phyloP scores from a whole-genome alignment of 2,329 filamentous ascomycete species.

The Zymoseptoria pseudotritici region DNA sequence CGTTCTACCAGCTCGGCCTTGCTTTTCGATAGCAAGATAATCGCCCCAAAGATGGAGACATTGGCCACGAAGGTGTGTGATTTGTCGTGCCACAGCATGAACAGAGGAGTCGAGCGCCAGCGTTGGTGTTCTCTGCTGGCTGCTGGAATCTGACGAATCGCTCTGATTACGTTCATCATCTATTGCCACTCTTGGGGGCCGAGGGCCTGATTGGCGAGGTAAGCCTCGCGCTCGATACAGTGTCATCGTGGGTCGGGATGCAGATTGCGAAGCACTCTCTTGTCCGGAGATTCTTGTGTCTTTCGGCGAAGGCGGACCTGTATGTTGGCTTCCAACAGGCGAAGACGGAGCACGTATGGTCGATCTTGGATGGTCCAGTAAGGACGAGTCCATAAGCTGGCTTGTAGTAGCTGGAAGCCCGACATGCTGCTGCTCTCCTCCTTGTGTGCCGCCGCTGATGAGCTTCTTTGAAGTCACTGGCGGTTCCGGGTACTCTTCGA shows the following conservation, averaged over 20 bases:
- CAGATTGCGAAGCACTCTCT: not conserved
- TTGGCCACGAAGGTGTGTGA: not conserved
- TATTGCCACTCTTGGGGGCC: not conserved
- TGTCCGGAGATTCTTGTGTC: not conserved
- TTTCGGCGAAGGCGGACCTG: not conserved
- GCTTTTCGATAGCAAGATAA: not conserved
- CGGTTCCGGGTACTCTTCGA: no score
- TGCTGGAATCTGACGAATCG: not conserved
- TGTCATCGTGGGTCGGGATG: not conserved
- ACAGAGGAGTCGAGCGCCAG: not conserved
- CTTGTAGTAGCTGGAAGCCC: no score
- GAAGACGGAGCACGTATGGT: not conserved
- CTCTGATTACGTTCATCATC: not conserved
- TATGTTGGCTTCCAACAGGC: not conserved
- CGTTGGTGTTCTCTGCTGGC: not conserved
- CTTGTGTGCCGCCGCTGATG: no score
- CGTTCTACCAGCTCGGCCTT: not conserved
- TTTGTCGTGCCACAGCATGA: not conserved
- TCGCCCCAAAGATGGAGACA: not conserved
- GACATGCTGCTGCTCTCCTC: no score
- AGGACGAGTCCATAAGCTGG: no score
- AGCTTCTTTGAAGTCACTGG: no score
- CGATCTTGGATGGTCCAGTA: no score
- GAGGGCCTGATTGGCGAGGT: not conserved
- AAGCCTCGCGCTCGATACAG: not conserved